A percentile compares a stretch with the other conserved stretches of the same genome.
phyloP scores from a whole-genome alignment of 164 flowering plant species.

The Nymphaea colorata region DNA sequence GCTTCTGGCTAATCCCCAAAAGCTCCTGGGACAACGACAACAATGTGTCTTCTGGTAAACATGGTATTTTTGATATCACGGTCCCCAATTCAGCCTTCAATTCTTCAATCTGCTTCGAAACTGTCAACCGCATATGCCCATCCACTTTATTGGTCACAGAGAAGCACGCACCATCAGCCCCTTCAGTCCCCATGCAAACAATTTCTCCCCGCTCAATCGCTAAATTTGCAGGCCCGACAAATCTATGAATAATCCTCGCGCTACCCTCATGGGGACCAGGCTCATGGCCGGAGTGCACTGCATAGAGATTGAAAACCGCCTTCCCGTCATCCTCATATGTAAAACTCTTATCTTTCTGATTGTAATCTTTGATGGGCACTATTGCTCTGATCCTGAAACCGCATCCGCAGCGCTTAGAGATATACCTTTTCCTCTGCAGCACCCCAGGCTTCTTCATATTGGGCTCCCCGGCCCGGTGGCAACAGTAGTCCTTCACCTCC shows the following conservation, averaged over 20 bases:
- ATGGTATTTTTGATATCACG: background rate
- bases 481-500: slow-evolving; percentile 82
- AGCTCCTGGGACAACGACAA: background rate
- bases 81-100: background rate
- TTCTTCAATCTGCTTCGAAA: slow-evolving; percentile 1
- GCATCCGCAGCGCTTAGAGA: slow-evolving; percentile 75
- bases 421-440: slow-evolving; percentile 68
- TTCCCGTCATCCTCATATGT: slow-evolving; percentile 74
- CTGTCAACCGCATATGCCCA: background rate
- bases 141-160: background rate
- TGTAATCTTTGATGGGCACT: slow-evolving; percentile 65
- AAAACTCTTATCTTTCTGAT: slow-evolving; percentile 77
- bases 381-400: slow-evolving; percentile 77
- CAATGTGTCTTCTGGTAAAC: background rate
- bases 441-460: slow-evolving; percentile 49
- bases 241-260: slow-evolving; percentile 81
- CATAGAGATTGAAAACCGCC: slow-evolving; percentile 76
- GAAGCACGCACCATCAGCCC: background rate
- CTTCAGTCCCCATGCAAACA: slow-evolving; percentile 1
- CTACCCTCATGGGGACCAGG: slow-evolving; percentile 86
- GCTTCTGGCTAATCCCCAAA: background rate
- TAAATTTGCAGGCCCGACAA: slow-evolving; percentile 33
- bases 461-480: slow-evolving; percentile 82
- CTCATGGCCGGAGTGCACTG: slow-evolving; percentile 81
- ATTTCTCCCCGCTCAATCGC: slow-evolving; percentile 22